phyloP scores from a whole-genome alignment of 345 rosid genomes.

The Populus davidiana region DNA sequence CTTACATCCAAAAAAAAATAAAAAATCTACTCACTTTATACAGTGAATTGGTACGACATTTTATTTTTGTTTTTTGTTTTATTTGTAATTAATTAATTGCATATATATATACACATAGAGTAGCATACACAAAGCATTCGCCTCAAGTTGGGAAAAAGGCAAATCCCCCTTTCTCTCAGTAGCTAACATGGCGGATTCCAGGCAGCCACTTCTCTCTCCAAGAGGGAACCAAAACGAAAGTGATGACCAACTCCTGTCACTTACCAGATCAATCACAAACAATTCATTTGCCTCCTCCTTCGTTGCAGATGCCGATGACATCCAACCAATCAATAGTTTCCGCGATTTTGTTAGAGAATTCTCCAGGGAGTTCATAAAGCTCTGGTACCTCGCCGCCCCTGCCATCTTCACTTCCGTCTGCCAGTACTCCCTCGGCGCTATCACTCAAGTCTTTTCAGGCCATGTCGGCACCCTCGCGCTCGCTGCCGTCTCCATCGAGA shows the following conservation, averaged over 20 bases:
- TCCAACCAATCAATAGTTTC: constrained; percentile 49
- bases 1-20: too few relatives aligned
- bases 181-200: too few relatives aligned
- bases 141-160: too few relatives aligned
- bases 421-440: constrained; percentile 90
- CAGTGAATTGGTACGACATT: too few relatives aligned
- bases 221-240: too few relatives aligned
- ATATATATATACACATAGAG: too few relatives aligned
- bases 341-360: constrained; percentile 55
- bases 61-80: too few relatives aligned
- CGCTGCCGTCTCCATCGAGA: constrained; percentile 82
- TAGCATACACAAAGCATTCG: too few relatives aligned
- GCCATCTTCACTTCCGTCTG: constrained; percentile 86
- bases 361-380: constrained; percentile 50
- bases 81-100: too few relatives aligned
- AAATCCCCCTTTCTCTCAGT: too few relatives aligned
- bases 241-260: neutral
- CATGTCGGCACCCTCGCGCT: constrained; percentile 70
- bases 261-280: neutral
- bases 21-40: too few relatives aligned
- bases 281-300: constrained; percentile 34
- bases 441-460: constrained; percentile 74
- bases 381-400: constrained; percentile 89
- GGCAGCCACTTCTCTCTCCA: too few relatives aligned
- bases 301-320: constrained; percentile 47